Percentiles rank a stretch among this genome's conserved stretches.
phyloP scores from a whole-genome alignment of 805 yeast genomes.

The Candida gorgasii region DNA sequence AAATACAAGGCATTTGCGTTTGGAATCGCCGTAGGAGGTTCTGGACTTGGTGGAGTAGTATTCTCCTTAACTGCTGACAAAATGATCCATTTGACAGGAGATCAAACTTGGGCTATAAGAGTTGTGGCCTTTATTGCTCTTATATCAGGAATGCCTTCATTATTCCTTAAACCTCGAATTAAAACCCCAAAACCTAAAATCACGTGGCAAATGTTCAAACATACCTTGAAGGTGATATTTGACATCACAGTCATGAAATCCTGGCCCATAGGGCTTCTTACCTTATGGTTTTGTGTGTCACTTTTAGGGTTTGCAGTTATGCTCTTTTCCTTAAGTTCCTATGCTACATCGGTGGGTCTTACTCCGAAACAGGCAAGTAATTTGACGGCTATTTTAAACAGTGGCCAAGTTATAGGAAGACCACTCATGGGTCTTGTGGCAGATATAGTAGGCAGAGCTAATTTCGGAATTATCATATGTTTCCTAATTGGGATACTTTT shows the following conservation, averaged over 20 bases:
- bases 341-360: conserved; percentile 47
- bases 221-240: conserved; percentile 36
- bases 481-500: conserved; percentile 25
- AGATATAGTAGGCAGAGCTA: conserved; percentile 49
- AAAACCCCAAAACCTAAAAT: conserved; percentile 24
- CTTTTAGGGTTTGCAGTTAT: conserved; percentile 39
- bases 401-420: conserved; percentile 51
- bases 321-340: conserved; percentile 39
- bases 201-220: conserved; percentile 19
- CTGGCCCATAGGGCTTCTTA: conserved; percentile 23
- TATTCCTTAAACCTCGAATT: conserved; percentile 49
- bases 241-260: conserved; percentile 27
- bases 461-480: conserved; percentile 27
- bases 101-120: conserved; percentile 46
- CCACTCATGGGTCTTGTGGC: conserved; percentile 48
- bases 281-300: conserved; percentile 38
- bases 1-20: conserved; percentile 45
- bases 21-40: conserved; percentile 50
- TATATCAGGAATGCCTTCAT: conserved; percentile 36
- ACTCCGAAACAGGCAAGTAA: conserved; percentile 30
- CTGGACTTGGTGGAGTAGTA: conserved; percentile 54
- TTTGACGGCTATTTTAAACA: conserved; percentile 39
- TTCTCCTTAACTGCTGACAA: conserved; percentile 45
- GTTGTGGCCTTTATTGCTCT: conserved; percentile 36
- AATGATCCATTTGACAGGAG: conserved; percentile 41